Evolutionary conservation across 495 filamentous ascomycete species (phyloP), one percentile per base, ranked within the genome.

Genomic region (Talaromyces wortmannii): DNA sequence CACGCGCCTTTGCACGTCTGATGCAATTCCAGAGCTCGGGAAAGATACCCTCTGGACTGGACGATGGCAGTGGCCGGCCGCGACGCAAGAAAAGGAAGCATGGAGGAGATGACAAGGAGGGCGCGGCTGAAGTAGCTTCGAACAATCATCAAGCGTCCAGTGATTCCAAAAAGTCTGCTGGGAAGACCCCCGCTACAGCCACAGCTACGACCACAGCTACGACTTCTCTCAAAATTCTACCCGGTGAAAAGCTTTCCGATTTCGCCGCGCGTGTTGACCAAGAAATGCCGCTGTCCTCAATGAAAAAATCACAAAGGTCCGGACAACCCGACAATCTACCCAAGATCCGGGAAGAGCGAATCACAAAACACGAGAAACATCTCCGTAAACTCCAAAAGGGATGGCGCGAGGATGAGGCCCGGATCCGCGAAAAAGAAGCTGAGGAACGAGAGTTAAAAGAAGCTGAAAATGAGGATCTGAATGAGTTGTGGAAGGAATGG

Each of bases 191-290:
- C 6, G 58, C 80, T 23, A 4, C 23, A 1, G 4, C 23, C 23
- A 23, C 23, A 2, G 23, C 23, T 4, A 1, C 23, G 4, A 23
- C 2, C 23, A 23, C 23, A 23, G 23, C 23, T 2, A 23, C 1
- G 1, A 23, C 23, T 23, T 2, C 23, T 2, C 87, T 82, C 5
- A 88, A 78, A 48, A 96, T 98, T 50, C 74, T 81, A 10, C 90
- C 91, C 0, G 88, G 89, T 16, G 94, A 98, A 69, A 78, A 79
- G 29, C 74, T 98, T 55, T 83, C 83, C 2, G 89, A 94, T 54
- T 98, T 95, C 66, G 73, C 82, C 3, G 85, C 88, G 42, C 84
- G 94, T 6, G 94, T 98, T 7, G 86, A 97, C 62, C 87, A 89
- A 30, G 86, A 89, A 2, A 71, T 98, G 18, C 94, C 94, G 0